phyloP scores from a whole-genome alignment of 441 rosid genomes.

The Metrosideros polymorpha region DNA sequence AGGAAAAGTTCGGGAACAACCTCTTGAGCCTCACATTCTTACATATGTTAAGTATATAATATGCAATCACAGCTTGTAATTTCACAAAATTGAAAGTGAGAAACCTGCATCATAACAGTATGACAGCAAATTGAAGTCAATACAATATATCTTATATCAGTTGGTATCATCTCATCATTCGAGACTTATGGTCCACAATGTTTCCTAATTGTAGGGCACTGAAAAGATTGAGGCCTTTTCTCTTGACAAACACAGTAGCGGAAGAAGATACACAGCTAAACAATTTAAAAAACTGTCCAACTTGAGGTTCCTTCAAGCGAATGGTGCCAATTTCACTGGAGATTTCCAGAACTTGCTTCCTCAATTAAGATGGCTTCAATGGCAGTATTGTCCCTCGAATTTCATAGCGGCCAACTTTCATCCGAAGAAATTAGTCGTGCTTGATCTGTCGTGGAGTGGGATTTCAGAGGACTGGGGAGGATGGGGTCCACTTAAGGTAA shows the following conservation, averaged over 20 bases:
- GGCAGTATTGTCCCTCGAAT: neutral
- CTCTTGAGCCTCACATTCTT: no score
- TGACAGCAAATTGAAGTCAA: no score
- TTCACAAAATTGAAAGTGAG: no score
- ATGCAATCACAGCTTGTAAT: no score
- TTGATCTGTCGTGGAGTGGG: neutral
- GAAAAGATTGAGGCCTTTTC: neutral
- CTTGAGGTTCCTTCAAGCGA: neutral
- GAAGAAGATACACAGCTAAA: neutral
- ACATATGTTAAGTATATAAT: no score
- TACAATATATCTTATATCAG: neutral
- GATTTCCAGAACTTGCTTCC: neutral
- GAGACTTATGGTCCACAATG: neutral
- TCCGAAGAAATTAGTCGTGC: neutral
- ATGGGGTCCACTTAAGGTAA: neutral
- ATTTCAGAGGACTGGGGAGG: neutral
- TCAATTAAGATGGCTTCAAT: neutral
- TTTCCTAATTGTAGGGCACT: neutral
- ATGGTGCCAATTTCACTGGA: fast-evolving
- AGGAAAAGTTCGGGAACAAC: no score
- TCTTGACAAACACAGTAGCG: neutral
- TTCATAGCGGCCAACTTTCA: fast-evolving
- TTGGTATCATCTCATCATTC: neutral
- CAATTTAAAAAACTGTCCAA: neutral
- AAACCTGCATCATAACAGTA: no score